phyloP scores from a whole-genome alignment of 768 basidiomycete genomes.

The Omphalotus guepiniiformis region DNA sequence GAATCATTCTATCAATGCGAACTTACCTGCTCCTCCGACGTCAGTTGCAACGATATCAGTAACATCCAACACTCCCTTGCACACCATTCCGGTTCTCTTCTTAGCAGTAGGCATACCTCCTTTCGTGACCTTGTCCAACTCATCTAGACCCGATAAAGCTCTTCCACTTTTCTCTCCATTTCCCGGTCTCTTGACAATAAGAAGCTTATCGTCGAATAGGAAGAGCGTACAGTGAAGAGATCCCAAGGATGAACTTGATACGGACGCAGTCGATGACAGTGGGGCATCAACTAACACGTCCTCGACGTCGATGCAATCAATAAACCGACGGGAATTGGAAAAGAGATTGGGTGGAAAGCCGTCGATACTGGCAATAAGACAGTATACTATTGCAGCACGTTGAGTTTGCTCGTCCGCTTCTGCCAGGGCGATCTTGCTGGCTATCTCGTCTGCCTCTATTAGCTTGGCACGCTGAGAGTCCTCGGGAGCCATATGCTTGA shows the following conservation, averaged over 20 bases:
- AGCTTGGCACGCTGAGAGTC: conserved; percentile 79
- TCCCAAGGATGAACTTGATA: conserved; percentile 36
- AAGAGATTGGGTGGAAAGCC: conserved; percentile 90
- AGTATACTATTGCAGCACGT: conserved; percentile 84
- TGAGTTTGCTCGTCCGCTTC: conserved; percentile 91
- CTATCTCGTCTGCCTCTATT: conserved; percentile 80
- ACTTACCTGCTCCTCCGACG: conserved; percentile 74
- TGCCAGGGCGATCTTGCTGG: conserved; percentile 86
- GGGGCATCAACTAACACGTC: conserved; percentile 59
- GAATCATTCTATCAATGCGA: not conserved
- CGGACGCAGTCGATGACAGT: conserved; percentile 38
- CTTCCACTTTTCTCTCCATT: conserved; percentile 75
- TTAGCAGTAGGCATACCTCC: conserved; percentile 58
- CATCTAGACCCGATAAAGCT: conserved; percentile 69
- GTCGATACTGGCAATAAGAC: conserved; percentile 78
- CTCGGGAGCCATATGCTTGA: conserved; percentile 78
- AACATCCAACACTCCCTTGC: conserved; percentile 81
- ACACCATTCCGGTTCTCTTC: conserved; percentile 79
- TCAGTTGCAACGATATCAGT: conserved; percentile 82
- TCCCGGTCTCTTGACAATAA: conserved; percentile 83
- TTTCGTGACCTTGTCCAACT: conserved; percentile 69
- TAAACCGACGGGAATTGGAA: conserved; percentile 80
- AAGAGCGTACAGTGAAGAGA: conserved; percentile 84
- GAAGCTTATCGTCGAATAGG: conserved; percentile 90
- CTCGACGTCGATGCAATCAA: conserved; percentile 93